Evolutionary conservation across 257 asterid species (phyloP).

Genomic region (Fraxinus excelsior): DNA sequence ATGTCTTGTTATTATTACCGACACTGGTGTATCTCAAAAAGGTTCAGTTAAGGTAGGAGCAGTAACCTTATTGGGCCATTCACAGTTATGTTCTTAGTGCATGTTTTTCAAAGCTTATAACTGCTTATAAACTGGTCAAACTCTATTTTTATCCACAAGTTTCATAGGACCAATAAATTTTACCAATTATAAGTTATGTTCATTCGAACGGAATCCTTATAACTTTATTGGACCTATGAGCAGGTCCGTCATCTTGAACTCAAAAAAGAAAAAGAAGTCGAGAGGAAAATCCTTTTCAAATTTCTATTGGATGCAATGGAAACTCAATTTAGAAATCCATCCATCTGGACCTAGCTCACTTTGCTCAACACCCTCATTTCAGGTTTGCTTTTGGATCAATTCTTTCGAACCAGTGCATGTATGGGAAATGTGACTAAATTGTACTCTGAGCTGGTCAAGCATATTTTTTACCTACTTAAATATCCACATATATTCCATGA

Average conservation of each 20-base stretch:
- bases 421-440: background rate
- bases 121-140: too few species aligned
- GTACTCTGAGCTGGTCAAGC: background rate
- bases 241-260: slow-evolving; percentile 96
- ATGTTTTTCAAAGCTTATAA: too few species aligned
- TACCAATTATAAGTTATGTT: background rate
- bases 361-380: background rate
- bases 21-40: slow-evolving; percentile 73
- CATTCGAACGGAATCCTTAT: slow-evolving; percentile 12
- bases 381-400: background rate
- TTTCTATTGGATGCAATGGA: slow-evolving; percentile 80
- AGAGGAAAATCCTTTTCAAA: slow-evolving; percentile 64
- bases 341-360: slow-evolving; percentile 71
- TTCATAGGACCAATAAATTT: too few species aligned
- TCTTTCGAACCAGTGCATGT: too few species aligned
- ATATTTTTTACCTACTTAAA: too few species aligned
- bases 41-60: slow-evolving; percentile 78
- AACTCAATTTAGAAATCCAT: slow-evolving; percentile 83
- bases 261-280: slow-evolving; percentile 82
- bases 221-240: slow-evolving; percentile 24
- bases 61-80: slow-evolving; percentile 19
- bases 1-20: slow-evolving; percentile 85
- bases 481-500: too few species aligned
- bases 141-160: too few species aligned
- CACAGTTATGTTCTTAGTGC: slow-evolving; percentile 6